phyloP scores from a whole-genome alignment of 164 flowering plant genomes.

The Umbellularia californica region DNA sequence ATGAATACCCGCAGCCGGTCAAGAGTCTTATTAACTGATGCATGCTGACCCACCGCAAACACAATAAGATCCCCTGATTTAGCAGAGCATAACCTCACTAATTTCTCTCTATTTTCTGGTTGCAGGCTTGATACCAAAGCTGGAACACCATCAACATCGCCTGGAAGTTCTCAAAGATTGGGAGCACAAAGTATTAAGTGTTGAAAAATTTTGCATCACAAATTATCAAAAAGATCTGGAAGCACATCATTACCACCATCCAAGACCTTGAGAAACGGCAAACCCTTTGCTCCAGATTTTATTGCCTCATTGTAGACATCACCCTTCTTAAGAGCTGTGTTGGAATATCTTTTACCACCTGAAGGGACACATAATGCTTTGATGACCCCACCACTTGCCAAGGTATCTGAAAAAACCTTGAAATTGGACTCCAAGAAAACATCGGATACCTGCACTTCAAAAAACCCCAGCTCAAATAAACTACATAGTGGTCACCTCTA shows the following conservation, averaged over 20 bases:
- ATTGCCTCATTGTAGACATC: conserved; percentile 76
- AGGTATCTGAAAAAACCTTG: conserved; percentile 76
- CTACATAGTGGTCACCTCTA: background rate
- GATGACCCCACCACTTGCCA: conserved; percentile 64
- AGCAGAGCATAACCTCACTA: conserved; percentile 55
- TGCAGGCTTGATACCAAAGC: conserved; percentile 69
- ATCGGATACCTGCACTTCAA: conserved; percentile 64
- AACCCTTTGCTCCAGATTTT: conserved; percentile 92
- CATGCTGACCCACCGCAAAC: conserved; percentile 70
- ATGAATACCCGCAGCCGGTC: conserved; percentile 68
- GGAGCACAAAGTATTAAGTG: background rate
- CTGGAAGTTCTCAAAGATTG: conserved; percentile 23
- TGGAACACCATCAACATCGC: conserved; percentile 71
- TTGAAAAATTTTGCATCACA: background rate
- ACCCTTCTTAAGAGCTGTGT: conserved; percentile 87
- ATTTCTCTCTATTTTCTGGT: conserved; percentile 35
- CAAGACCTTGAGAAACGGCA: conserved; percentile 83
- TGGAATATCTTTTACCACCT: conserved; percentile 72
- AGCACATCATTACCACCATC: conserved; percentile 46
- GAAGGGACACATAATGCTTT: conserved; percentile 78
- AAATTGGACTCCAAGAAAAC: conserved; percentile 58
- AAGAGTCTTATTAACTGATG: conserved; percentile 74
- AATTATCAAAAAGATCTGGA: background rate
- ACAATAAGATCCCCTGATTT: conserved; percentile 79
- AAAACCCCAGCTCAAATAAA: background rate